phyloP scores from a whole-genome alignment of 2,329 filamentous ascomycete genomes.

The Fusarium musae region DNA sequence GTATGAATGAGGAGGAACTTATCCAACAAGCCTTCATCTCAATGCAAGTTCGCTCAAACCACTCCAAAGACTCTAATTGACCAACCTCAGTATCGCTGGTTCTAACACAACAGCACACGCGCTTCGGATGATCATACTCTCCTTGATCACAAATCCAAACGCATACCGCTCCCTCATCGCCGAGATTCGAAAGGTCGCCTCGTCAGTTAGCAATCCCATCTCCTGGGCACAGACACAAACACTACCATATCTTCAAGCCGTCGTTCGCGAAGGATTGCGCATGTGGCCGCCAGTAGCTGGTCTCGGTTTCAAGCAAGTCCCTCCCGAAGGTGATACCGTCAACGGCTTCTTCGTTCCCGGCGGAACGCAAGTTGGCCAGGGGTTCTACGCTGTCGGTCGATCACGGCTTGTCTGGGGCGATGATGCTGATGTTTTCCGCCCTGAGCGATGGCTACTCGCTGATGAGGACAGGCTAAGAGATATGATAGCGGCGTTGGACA shows the following conservation, averaged over 20 bases:
- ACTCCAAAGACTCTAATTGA: background rate
- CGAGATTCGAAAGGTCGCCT: slow-evolving; percentile 58
- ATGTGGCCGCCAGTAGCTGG: slow-evolving; percentile 64
- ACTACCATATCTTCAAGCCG: slow-evolving; percentile 66
- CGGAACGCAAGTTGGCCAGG: slow-evolving; percentile 64
- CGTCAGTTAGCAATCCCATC: slow-evolving; percentile 51
- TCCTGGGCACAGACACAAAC: slow-evolving; percentile 60
- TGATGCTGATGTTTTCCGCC: slow-evolving; percentile 63
- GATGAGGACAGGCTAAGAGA: slow-evolving; percentile 44
- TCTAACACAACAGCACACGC: slow-evolving; percentile 69
- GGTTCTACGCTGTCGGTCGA: slow-evolving; percentile 65
- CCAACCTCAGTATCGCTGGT: slow-evolving; percentile 61
- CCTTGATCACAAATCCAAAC: slow-evolving; percentile 58
- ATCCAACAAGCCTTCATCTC: slow-evolving; percentile 54
- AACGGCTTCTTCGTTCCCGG: slow-evolving; percentile 63
- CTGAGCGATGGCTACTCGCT: slow-evolving; percentile 64
- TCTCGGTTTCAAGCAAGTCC: slow-evolving; percentile 64
- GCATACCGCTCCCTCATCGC: slow-evolving; percentile 54
- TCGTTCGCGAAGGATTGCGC: slow-evolving; percentile 66
- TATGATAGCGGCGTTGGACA: slow-evolving; percentile 54
- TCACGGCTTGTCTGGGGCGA: slow-evolving; percentile 60
- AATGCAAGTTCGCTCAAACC: slow-evolving; percentile 43
- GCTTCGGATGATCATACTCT: slow-evolving; percentile 62
- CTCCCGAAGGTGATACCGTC: slow-evolving; percentile 62
- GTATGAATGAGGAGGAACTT: slow-evolving; percentile 50